Evolutionary conservation across 1,139 yeast species (phyloP).

Genomic region (Candida mesenterica): DNA sequence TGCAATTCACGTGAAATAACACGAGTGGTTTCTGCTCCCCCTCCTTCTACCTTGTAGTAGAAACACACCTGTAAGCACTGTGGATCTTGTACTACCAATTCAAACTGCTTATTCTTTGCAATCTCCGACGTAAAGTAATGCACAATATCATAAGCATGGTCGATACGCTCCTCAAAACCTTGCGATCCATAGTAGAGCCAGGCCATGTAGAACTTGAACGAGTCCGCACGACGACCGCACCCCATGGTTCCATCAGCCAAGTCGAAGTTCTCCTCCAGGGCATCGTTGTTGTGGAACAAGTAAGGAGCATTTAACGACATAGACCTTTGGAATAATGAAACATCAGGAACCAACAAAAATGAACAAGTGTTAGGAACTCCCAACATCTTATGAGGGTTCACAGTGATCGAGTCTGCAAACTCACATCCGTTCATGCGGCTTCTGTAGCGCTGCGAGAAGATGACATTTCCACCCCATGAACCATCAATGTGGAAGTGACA

Average conservation of each 20-base stretch:
- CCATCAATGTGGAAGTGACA: constrained; percentile 87
- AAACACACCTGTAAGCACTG: constrained; percentile 86
- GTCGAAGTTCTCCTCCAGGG: constrained; percentile 61
- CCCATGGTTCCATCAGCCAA: constrained; percentile 93
- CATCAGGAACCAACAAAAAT: constrained; percentile 71
- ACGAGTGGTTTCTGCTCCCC: constrained; percentile 43
- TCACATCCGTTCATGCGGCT: constrained; percentile 57
- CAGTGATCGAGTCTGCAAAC: constrained; percentile 74
- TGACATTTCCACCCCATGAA: constrained; percentile 88
- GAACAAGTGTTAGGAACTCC: constrained; percentile 92
- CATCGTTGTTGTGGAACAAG: constrained; percentile 63
- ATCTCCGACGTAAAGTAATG: constrained; percentile 55
- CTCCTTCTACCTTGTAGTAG: constrained; percentile 53
- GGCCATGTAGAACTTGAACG: constrained; percentile 72
- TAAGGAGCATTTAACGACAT: constrained; percentile 81
- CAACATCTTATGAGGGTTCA: constrained; percentile 85
- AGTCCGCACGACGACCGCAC: constrained; percentile 84
- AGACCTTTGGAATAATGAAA: constrained; percentile 61
- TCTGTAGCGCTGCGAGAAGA: constrained; percentile 56
- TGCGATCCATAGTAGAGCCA: constrained; percentile 77
- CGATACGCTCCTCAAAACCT: constrained; percentile 58
- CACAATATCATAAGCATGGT: constrained; percentile 70
- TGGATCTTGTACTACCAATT: constrained; percentile 54
- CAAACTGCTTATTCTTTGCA: constrained; percentile 38
- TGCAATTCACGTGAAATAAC: constrained; percentile 66